Evolutionary conservation across 2,329 filamentous ascomycete genomes (phyloP).

Genomic region (Colletotrichum chrysophilum): DNA sequence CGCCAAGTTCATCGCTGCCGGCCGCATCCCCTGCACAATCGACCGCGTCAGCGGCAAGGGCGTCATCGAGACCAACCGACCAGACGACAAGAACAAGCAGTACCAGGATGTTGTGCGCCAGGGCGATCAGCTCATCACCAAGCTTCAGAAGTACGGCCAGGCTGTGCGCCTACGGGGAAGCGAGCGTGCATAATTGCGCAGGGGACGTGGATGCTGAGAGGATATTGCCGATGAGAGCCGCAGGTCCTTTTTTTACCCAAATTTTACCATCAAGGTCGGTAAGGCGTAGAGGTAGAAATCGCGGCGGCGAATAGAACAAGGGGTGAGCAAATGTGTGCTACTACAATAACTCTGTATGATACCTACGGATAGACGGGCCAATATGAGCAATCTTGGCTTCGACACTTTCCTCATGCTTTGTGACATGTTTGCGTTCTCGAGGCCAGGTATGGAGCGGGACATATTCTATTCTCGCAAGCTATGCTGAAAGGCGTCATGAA

Average conservation of each 20-base stretch:
- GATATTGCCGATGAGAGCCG: not conserved
- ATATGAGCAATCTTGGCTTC: constrained; percentile 17
- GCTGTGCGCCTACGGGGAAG: constrained; percentile 92
- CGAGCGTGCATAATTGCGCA: constrained; percentile 73
- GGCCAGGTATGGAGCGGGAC: not conserved
- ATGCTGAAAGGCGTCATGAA: not conserved
- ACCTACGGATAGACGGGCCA: constrained; percentile 33
- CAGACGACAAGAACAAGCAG: constrained; percentile 99
- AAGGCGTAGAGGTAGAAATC: constrained; percentile 5
- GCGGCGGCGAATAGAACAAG: constrained; percentile 6
- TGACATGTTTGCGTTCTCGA: too few species aligned
- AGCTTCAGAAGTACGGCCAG: constrained; percentile 99
- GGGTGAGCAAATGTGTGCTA: constrained; percentile 27
- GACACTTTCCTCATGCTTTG: not conserved
- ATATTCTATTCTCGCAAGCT: constrained; percentile 11
- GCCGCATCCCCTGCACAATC: constrained; percentile 94
- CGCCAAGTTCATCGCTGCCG: constrained; percentile 94
- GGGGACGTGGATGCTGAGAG: not conserved
- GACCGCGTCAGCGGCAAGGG: constrained; percentile 96
- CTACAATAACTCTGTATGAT: constrained; percentile 33
- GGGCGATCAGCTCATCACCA: constrained; percentile 96
- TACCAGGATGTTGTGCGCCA: constrained; percentile 98
- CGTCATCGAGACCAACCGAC: constrained; percentile 96
- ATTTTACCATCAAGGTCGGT: not conserved
- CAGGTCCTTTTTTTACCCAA: not conserved